Conservation (phyloP, 2,329 filamentous ascomycete genomes). For the Fusarium buharicum region DNA sequence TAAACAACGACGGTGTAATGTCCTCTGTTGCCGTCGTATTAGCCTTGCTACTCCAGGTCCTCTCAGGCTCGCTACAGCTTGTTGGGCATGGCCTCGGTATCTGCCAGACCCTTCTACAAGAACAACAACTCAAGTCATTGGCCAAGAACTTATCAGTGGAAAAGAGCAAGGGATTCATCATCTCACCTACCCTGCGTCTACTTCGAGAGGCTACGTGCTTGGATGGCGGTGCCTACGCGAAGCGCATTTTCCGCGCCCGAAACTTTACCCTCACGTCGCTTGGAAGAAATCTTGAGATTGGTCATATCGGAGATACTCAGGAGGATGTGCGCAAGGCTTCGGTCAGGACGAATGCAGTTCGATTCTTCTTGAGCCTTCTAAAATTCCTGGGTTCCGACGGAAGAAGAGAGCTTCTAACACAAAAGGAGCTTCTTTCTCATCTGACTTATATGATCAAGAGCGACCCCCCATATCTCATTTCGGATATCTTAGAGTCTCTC, state of each 20-base stretch:
- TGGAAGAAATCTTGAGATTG: conserved; percentile 81
- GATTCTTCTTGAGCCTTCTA: conserved; percentile 82
- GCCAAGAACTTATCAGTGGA: conserved; percentile 81
- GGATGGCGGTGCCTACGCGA: conserved; percentile 84
- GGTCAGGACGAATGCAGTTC: conserved; percentile 82
- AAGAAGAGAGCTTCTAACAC: conserved; percentile 82
- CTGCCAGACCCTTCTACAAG: conserved; percentile 83
- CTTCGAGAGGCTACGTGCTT: conserved; percentile 86
- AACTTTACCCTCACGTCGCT: conserved; percentile 83
- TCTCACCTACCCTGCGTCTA: conserved; percentile 86
- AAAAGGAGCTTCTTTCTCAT: conserved; percentile 84
- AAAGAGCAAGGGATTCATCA: conserved; percentile 85
- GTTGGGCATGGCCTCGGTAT: conserved; percentile 79
- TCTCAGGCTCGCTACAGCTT: conserved; percentile 79
- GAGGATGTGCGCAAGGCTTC: conserved; percentile 79
- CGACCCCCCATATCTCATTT: conserved; percentile 79
- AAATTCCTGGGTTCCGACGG: conserved; percentile 80
- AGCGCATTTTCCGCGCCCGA: conserved; percentile 79
- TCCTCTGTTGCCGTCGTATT: conserved; percentile 84
- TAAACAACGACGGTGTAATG: conserved; percentile 82
- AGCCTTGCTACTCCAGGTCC: conserved; percentile 80
- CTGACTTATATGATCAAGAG: conserved; percentile 81
- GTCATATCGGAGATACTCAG: conserved; percentile 63
- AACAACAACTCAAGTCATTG: conserved; percentile 82
- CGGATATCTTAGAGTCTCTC: conserved; percentile 78